Evolutionary conservation across 1,284 basidiomycete species (phyloP).

Genomic region (Malassezia furfur): DNA sequence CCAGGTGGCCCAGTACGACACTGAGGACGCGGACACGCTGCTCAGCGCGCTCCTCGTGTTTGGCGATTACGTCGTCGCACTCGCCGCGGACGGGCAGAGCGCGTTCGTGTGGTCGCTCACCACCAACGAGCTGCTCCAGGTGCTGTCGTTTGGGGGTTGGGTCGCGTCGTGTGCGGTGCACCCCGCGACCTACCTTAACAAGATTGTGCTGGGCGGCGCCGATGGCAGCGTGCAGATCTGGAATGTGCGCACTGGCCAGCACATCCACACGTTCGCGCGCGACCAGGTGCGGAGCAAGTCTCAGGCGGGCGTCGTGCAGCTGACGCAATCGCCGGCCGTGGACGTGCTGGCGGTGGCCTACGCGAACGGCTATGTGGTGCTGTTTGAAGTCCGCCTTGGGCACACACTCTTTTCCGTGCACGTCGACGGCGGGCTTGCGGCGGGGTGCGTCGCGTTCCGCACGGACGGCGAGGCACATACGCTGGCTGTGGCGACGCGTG

Average conservation of each 20-base stretch:
- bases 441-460: constrained; percentile 70
- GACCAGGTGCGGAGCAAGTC: constrained; percentile 17
- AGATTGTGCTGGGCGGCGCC: constrained; percentile 73
- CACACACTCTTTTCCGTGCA: constrained; percentile 68
- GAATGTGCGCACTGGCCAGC: constrained; percentile 63
- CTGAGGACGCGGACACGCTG: constrained; percentile 20
- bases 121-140: constrained; percentile 19
- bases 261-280: constrained; percentile 51
- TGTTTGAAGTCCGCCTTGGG: constrained; percentile 82
- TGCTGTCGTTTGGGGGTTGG: constrained; percentile 52
- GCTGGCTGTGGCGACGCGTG: constrained; percentile 36
- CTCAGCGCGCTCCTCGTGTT: constrained; percentile 34
- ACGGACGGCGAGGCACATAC: constrained; percentile 58
- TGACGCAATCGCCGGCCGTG: constrained; percentile 86
- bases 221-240: constrained; percentile 82
- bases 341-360: constrained; percentile 90
- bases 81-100: constrained; percentile 65
- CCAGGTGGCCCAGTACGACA: constrained; percentile 55
- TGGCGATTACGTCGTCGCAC: constrained; percentile 37
- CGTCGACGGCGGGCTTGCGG: constrained; percentile 53
- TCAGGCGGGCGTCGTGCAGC: constrained; percentile 38
- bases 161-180: constrained; percentile 75
- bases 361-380: constrained; percentile 70
- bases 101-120: constrained; percentile 67
- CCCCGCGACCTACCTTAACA: constrained; percentile 94